Base-by-base conservation (phyloP, 2,329 filamentous ascomycete genomes). In the Paecilomyces dactylethromorphus region DNA sequence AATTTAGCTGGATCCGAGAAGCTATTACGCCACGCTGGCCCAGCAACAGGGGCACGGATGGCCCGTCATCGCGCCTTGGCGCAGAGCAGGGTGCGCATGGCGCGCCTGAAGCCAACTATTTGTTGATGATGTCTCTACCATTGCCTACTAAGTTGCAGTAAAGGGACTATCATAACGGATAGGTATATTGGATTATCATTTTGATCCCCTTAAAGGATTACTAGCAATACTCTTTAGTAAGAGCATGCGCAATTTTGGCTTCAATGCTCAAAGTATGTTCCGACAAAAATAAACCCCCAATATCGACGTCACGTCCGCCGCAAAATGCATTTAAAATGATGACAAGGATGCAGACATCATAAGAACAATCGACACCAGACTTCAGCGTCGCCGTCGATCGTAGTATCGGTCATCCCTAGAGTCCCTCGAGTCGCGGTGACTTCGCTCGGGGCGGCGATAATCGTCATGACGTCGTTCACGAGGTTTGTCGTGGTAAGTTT, bases 401-500 rank as follows among this genome's bases (percentile, higher is more conserved):
- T 66, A 67, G 55, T 68, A 62, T 54, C 68, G 65, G 58, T 69
- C 69, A 63, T 70, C 69, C 7, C 50, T 58, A 33, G 51, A 58
- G 54, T 70, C 66, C 7, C 50, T 58, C 45, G 51, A 58, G 54
- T 70, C 66, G 56, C 63, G 64, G 56, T 60, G 61, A 58, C 60
- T 63, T 35, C 60, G 66, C 57, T 54, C 63, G 58, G 22, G 53
- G 60, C 61, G 62, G 53, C 62, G 61, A 22, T 76, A 72, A 32
- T 73, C 66, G 58, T 78, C 71, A 59, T 67, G 61, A 52, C 71
- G 74, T 60, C 73, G 70, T 58, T 76, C 69, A 35, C 76, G 71
- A 63, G 78, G 75, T 53, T 74, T 71, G 65, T 69, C 67, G n/a
- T 69, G 64, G 58, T 67, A 64, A 32, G 66, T 63, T 53, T 61